Evolutionary conservation across 2,329 filamentous ascomycete genomes (phyloP), one percentile per base, ranked within the genome.

Genomic region (Fusarium sp.): DNA sequence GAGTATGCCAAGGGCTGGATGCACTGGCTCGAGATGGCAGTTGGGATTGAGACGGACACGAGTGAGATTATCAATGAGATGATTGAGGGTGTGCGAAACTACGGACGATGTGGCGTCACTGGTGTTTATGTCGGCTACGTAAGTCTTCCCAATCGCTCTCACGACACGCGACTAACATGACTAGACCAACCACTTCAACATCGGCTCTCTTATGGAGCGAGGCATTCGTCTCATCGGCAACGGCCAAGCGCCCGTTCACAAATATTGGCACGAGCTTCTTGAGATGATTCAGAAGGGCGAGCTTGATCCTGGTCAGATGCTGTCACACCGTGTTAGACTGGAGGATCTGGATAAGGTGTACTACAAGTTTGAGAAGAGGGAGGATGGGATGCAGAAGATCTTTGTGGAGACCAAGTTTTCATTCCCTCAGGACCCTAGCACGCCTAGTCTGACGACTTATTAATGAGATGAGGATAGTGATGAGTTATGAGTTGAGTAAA

Each of bases 201-300:
- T 96, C 75, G 94, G 94, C 15, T 91, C 93, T 0, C 80, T 97
- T 20, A 97, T 97, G 94, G 90, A 97, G 83, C 91, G 93, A 38
- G 94, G 94, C n/a, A 90, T 97, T 75, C 91, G 93, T 3, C 88
- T 97, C 50, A 95, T 90, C 48, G 89, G 89, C 24, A 90, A 90
- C 76, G 89, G 89, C 4, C 89, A 91, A 76, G 89, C 89, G 0
- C 94, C 94, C 0, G 93, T 97, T 0, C 93, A 96, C 77, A 89
- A 91, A 78, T 96, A 97, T 84, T 97, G 94, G 94, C 87, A 94
- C 30, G 88, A 93, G 8, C 85, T 97, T n/a, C 85, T 96, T 51
- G 83, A 88, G 70, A 84, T 85, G 82, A 92, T 97, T 70, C 87
- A 91, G 77, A 86, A 85, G 28, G 90, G 90, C 38, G 87, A 91